These are phyloP conservation scores for Wickerhamomyces xylosicus DNA, from an alignment of 805 yeast species.

Conservation along the genomic window DNA sequence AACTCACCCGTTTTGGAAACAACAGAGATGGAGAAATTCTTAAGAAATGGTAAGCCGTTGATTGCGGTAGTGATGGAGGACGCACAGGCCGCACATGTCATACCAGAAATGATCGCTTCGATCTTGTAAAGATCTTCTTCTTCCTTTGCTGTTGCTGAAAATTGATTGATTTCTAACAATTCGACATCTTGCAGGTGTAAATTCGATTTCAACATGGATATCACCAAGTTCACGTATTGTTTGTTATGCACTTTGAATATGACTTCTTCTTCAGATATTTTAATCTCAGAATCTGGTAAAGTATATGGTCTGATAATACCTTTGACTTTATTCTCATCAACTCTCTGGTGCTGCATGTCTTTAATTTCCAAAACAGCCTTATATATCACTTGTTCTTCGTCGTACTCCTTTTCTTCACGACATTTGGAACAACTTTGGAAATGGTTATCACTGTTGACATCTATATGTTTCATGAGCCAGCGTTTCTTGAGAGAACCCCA, in stretches of 20 bases:
- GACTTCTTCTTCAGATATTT: neutral
- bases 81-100: constrained; percentile 67
- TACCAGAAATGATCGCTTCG: constrained; percentile 59
- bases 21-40: constrained; percentile 42
- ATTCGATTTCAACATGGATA: constrained; percentile 34
- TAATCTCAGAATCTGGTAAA: neutral
- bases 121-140: constrained; percentile 35
- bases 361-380: constrained; percentile 39
- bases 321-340: constrained; percentile 24
- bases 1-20: constrained; percentile 58
- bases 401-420: constrained; percentile 16
- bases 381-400: constrained; percentile 10
- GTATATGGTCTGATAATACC: neutral
- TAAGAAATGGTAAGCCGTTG: constrained; percentile 38
- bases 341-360: constrained; percentile 44
- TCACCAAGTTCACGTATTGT: constrained; percentile 37
- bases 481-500: constrained; percentile 11
- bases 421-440: constrained; percentile 32
- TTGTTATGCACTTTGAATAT: constrained; percentile 31
- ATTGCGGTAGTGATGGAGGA: constrained; percentile 41
- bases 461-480: constrained; percentile 8
- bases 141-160: neutral
- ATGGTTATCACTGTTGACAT: constrained; percentile 21
- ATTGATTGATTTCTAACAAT: constrained; percentile 30
- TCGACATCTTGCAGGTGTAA: constrained; percentile 44